Percentiles rank a stretch among this genome's conserved stretches.
Evolutionary conservation across 2,329 filamentous ascomycete species (phyloP).

Genomic region (Biscogniauxia sp.): DNA sequence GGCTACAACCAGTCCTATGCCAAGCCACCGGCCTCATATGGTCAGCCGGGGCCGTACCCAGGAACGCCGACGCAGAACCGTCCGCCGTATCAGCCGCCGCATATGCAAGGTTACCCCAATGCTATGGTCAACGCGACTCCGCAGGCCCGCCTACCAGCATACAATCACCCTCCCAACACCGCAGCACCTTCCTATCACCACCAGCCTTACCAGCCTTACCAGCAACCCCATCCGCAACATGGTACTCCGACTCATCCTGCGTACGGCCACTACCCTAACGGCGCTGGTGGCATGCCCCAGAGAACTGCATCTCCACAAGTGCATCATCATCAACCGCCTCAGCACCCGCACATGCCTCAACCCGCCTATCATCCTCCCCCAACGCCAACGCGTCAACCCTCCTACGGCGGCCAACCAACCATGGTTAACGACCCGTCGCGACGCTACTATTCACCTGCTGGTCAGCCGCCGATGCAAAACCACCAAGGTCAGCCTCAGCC

Average conservation of each 20-base stretch:
- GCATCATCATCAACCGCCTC: constrained; percentile 26
- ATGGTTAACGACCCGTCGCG: constrained; percentile 25
- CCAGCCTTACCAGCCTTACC: constrained; percentile 29
- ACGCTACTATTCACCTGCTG: constrained; percentile 26
- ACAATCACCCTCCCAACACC: constrained; percentile 25
- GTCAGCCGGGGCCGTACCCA: constrained; percentile 48
- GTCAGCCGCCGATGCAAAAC: constrained; percentile 25
- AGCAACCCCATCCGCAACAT: constrained; percentile 26
- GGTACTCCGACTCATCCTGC: constrained; percentile 28
- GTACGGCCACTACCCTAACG: constrained; percentile 31
- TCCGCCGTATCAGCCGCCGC: constrained; percentile 40
- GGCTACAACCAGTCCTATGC: constrained; percentile 48
- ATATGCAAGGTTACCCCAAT: constrained; percentile 40
- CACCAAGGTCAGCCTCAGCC: constrained; percentile 16
- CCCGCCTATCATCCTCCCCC: constrained; percentile 27
- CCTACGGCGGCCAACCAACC: constrained; percentile 27
- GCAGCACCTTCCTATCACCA: constrained; percentile 25
- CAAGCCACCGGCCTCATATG: constrained; percentile 52
- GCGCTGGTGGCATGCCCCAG: constrained; percentile 23
- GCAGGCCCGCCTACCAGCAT: constrained; percentile 30
- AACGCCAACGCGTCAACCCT: constrained; percentile 28
- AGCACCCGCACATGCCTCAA: constrained; percentile 29
- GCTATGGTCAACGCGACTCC: constrained; percentile 40
- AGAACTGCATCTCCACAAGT: constrained; percentile 32
- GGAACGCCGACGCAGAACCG: constrained; percentile 43